A percentile compares a stretch with the other conserved stretches of the same genome.
phyloP scores from a whole-genome alignment of 305 asterid genomes.

The Coffea humblotiana region DNA sequence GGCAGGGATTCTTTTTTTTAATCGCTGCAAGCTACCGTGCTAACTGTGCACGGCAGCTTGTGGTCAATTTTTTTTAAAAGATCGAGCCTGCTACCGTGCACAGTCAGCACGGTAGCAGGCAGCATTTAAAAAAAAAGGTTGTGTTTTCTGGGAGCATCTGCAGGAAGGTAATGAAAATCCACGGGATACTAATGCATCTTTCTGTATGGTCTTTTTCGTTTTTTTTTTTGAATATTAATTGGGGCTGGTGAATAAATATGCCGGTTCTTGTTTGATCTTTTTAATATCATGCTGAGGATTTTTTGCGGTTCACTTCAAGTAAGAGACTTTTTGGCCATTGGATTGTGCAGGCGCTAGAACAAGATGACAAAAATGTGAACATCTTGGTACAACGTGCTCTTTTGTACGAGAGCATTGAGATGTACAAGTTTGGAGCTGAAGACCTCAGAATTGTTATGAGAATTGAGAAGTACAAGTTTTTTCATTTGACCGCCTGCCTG shows the following conservation, averaged over 20 bases:
- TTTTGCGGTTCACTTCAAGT: slow-evolving; percentile 9
- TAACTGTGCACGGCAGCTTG: too few species aligned
- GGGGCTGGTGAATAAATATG: background rate
- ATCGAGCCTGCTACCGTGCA: too few species aligned
- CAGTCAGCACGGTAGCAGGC: too few species aligned
- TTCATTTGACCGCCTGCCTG: too few species aligned
- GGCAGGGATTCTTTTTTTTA: too few species aligned
- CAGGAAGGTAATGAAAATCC: background rate
- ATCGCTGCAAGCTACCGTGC: too few species aligned
- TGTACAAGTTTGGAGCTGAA: slow-evolving; percentile 94
- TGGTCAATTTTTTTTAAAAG: too few species aligned
- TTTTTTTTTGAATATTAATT: background rate
- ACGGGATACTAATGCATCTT: background rate
- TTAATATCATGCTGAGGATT: background rate
- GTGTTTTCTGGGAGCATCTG: background rate
- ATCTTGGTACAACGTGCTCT: slow-evolving; percentile 92
- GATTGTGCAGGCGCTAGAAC: slow-evolving; percentile 64
- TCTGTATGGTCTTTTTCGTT: background rate
- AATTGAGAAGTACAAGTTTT: too few species aligned
- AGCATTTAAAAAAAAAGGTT: too few species aligned
- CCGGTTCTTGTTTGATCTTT: background rate
- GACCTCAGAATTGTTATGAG: slow-evolving; percentile 95
- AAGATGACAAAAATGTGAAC: slow-evolving; percentile 52
- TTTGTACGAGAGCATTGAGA: slow-evolving; percentile 92
- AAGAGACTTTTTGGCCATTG: slow-evolving; percentile 20